Conservation (phyloP, 163 green algal genomes). For the Volvox carteri region DNA sequence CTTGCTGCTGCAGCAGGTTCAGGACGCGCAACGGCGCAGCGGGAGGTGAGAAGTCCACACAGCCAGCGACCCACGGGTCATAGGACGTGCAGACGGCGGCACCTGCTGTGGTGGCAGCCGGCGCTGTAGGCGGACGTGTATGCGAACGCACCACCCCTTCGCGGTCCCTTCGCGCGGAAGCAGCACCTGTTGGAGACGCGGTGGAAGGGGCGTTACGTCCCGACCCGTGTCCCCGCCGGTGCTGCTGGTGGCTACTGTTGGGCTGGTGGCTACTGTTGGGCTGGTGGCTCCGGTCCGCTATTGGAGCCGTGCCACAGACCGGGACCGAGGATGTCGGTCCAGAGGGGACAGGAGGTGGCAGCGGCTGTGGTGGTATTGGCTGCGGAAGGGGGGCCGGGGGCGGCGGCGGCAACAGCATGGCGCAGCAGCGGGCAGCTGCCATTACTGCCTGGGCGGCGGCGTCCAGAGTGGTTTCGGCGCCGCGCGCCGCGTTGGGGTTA, state of each 20-base stretch:
- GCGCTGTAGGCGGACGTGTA: background rate
- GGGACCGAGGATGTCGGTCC: no score
- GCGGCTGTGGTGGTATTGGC: background rate
- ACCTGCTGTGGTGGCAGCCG: background rate
- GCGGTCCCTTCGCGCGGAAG: no score
- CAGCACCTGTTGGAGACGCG: no score
- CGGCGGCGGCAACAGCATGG: background rate
- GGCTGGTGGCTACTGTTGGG: no score
- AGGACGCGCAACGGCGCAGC: background rate
- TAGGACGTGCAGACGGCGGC: background rate
- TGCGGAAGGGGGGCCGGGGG: background rate
- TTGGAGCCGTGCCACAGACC: no score
- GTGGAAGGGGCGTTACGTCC: no score
- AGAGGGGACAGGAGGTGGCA: no score
- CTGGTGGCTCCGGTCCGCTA: no score
- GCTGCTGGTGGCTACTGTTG: no score
- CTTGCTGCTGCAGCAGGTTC: slow-evolving; percentile 9
- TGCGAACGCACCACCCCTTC: no score
- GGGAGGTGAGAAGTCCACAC: background rate
- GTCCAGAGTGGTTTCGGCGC: background rate
- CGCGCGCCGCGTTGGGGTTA: no score
- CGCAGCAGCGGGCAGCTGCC: background rate
- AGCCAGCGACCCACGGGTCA: background rate
- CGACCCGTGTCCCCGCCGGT: no score
- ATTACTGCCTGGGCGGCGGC: background rate